phyloP scores from a whole-genome alignment of 2,329 filamentous ascomycete species.

The Cladorrhinum sp. region DNA sequence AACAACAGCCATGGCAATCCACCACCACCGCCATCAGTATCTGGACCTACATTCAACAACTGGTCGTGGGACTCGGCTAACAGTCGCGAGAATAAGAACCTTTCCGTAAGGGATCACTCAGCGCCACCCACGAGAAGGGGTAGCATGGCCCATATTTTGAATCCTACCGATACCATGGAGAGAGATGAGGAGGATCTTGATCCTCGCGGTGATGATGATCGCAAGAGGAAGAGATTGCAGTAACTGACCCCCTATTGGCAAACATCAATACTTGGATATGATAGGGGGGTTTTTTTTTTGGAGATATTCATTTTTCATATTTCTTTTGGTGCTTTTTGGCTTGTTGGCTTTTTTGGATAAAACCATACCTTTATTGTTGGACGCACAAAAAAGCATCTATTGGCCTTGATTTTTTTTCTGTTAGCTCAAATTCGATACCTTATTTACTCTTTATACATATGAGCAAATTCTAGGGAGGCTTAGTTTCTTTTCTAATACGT shows the following conservation, averaged over 20 bases:
- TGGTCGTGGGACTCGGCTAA: constrained; percentile 57
- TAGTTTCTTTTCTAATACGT: background rate
- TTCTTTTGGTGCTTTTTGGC: background rate
- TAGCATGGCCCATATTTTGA: constrained; percentile 63
- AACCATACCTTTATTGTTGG: too few relatives aligned
- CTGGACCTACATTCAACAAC: constrained; percentile 47
- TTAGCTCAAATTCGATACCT: background rate
- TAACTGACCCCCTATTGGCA: too few relatives aligned
- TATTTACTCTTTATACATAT: background rate
- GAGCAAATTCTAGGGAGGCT: background rate
- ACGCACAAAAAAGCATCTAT: too few relatives aligned
- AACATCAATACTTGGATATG: too few relatives aligned
- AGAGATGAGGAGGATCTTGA: constrained; percentile 53
- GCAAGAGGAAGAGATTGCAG: constrained; percentile 58
- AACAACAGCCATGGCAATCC: constrained; percentile 15
- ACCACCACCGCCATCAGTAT: constrained; percentile 20
- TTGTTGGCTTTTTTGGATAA: background rate
- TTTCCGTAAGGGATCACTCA: constrained; percentile 53
- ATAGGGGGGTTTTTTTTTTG: too few relatives aligned
- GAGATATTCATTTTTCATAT: background rate
- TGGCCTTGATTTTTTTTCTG: too few relatives aligned
- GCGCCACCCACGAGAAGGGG: constrained; percentile 55
- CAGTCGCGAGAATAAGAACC: constrained; percentile 47
- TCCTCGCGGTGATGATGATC: constrained; percentile 53
- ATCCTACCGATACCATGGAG: constrained; percentile 56